These are phyloP conservation scores for Didymella sp. DNA, from an alignment of 2,329 filamentous ascomycete genomes.

Conservation along the genomic window DNA sequence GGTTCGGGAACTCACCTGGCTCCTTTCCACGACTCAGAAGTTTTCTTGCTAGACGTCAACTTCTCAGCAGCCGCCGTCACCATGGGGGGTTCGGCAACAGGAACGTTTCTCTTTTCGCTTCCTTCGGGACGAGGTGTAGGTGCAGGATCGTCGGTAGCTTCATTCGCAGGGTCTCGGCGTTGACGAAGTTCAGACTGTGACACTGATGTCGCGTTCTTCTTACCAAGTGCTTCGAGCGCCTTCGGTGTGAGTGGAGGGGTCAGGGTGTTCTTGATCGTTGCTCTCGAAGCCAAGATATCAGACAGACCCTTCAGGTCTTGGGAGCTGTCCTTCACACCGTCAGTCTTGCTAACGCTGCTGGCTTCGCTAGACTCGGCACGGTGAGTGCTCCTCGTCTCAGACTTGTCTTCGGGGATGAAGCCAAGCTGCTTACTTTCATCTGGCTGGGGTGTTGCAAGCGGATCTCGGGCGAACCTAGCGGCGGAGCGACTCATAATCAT, in stretches of 20 bases:
- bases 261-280: slow-evolving; percentile 17
- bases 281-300: slow-evolving; percentile 22
- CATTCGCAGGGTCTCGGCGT: slow-evolving; percentile 19
- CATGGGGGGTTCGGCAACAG: not conserved
- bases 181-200: slow-evolving; percentile 24
- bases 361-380: slow-evolving; percentile 22
- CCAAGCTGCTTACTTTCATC: slow-evolving; percentile 25
- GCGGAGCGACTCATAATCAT: slow-evolving; percentile 21
- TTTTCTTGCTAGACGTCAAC: slow-evolving; percentile 12
- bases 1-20: slow-evolving; percentile 30
- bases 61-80: slow-evolving; percentile 3
- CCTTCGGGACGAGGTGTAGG: not conserved
- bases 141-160: slow-evolving; percentile 2
- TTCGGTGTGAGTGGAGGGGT: slow-evolving; percentile 28
- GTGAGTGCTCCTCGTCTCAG: slow-evolving; percentile 4
- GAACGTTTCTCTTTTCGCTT: slow-evolving; percentile 4
- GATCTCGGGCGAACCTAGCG: slow-evolving; percentile 19
- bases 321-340: slow-evolving; percentile 25
- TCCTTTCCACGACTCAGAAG: slow-evolving; percentile 27
- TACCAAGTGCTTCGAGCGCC: slow-evolving; percentile 1
- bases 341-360: slow-evolving; percentile 24
- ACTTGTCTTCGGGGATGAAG: slow-evolving; percentile 3
- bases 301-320: slow-evolving; percentile 17
- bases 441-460: slow-evolving; percentile 23
- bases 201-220: slow-evolving; percentile 2